These are phyloP conservation scores for Penicillium sp. DNA, from an alignment of 2,329 filamentous ascomycete genomes.

Conservation along the genomic window DNA sequence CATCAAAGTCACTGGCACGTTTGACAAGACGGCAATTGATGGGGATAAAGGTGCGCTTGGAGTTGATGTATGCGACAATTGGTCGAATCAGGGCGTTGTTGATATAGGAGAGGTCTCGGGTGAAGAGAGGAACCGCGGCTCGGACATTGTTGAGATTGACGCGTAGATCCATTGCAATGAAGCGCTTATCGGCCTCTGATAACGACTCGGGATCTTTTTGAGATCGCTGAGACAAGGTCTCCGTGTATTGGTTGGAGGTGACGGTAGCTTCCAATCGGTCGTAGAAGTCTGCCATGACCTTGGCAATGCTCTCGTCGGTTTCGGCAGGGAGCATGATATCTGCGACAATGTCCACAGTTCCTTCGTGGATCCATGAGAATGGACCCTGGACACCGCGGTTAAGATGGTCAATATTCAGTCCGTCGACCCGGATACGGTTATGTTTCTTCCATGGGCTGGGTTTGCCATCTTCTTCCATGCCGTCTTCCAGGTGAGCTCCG, in stretches of 20 bases:
- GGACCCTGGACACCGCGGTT: constrained; percentile 91
- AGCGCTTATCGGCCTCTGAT: constrained; percentile 63
- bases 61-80: constrained; percentile 98
- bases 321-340: constrained; percentile 94
- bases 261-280: constrained; percentile 94
- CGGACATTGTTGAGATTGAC: constrained; percentile 94
- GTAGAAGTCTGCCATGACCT: constrained; percentile 96
- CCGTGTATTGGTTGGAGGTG: constrained; percentile 68
- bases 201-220: constrained; percentile 33
- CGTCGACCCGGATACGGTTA: constrained; percentile 87
- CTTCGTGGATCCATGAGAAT: constrained; percentile 97
- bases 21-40: constrained; percentile 95
- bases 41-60: constrained; percentile 90
- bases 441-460: constrained; percentile 90
- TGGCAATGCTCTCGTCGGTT: constrained; percentile 82
- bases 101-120: constrained; percentile 86
- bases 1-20: constrained; percentile 84
- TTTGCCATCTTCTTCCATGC: constrained; percentile 64
- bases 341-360: constrained; percentile 93
- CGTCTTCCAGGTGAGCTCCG: constrained; percentile 62
- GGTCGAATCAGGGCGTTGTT: constrained; percentile 94
- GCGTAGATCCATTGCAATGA: constrained; percentile 91
- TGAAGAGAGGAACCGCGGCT: constrained; percentile 90
- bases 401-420: constrained; percentile 90
- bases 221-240: constrained; percentile 22